Percentiles rank a stretch among this genome's conserved stretches.
phyloP scores from a whole-genome alignment of 2,329 filamentous ascomycete genomes.

The Alternaria gaisen region DNA sequence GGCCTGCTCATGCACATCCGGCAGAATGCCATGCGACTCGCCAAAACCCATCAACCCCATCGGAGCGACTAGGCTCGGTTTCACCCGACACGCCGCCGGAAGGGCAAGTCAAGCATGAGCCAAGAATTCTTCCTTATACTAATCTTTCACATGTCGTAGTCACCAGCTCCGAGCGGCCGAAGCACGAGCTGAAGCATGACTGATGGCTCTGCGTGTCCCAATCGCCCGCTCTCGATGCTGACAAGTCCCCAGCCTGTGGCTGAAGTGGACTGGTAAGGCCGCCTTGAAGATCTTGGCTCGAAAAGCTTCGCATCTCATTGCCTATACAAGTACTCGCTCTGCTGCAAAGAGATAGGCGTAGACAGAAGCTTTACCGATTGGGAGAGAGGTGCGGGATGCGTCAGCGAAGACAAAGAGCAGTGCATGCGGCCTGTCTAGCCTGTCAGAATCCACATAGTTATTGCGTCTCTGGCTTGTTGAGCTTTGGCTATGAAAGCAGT shows the following conservation, averaged over 20 bases:
- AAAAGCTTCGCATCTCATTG: slow-evolving; percentile 8
- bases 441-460: neutral
- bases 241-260: neutral
- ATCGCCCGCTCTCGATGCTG: neutral
- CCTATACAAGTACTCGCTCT: neutral
- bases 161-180: neutral
- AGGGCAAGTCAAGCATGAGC: neutral
- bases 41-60: slow-evolving; percentile 12
- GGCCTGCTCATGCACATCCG: slow-evolving; percentile 10
- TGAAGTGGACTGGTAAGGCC: slow-evolving; percentile 6
- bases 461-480: neutral
- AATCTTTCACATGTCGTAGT: neutral
- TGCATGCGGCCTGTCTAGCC: neutral
- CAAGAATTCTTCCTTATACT: neutral
- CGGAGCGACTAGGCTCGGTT: slow-evolving; percentile 11
- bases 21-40: slow-evolving; percentile 14
- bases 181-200: slow-evolving; percentile 4
- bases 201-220: neutral
- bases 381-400: slow-evolving; percentile 10
- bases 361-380: slow-evolving; percentile 5
- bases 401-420: slow-evolving; percentile 12
- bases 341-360: slow-evolving; percentile 7
- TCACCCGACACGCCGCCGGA: slow-evolving; percentile 6
- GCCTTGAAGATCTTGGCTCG: slow-evolving; percentile 8
- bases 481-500: neutral